phyloP scores from a whole-genome alignment of 2,329 filamentous ascomycete genomes.

The Trichoderma citrinoviride region DNA sequence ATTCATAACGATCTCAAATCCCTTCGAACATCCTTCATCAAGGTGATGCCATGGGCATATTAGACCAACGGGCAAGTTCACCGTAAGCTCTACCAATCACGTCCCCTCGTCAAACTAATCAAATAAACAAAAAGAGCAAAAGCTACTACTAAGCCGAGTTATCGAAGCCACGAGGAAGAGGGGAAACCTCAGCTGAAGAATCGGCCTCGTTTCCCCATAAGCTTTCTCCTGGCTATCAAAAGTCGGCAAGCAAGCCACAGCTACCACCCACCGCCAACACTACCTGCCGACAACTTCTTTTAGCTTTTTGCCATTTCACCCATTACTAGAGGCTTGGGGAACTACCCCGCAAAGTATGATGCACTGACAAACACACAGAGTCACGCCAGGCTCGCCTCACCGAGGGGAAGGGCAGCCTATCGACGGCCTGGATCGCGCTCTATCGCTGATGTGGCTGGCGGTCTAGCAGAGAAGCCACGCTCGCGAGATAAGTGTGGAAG shows the following conservation, averaged over 20 bases:
- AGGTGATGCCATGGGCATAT: too few species aligned
- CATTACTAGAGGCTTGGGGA: too few species aligned
- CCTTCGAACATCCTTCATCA: too few species aligned
- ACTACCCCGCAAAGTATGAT: slow-evolving; percentile 17
- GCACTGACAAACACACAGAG: neutral
- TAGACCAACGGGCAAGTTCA: too few species aligned
- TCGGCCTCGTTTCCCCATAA: neutral
- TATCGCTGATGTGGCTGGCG: neutral
- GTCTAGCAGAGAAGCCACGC: neutral
- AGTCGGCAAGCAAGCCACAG: neutral
- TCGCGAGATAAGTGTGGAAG: too few species aligned
- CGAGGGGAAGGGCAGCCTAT: neutral
- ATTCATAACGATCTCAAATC: too few species aligned
- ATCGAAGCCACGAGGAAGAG: neutral
- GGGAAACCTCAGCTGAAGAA: neutral
- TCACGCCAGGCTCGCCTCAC: too few species aligned
- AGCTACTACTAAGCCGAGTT: neutral
- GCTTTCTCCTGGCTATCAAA: neutral
- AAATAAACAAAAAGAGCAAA: neutral
- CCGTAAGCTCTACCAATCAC: neutral
- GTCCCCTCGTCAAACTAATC: neutral
- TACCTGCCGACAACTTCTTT: too few species aligned
- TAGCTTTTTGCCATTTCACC: too few species aligned
- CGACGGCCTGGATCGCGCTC: slow-evolving; percentile 1
- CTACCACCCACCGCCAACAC: too few species aligned